Evolutionary conservation across 2,329 filamentous ascomycete species (phyloP).

Genomic region (Plenodomus tracheiphilus): DNA sequence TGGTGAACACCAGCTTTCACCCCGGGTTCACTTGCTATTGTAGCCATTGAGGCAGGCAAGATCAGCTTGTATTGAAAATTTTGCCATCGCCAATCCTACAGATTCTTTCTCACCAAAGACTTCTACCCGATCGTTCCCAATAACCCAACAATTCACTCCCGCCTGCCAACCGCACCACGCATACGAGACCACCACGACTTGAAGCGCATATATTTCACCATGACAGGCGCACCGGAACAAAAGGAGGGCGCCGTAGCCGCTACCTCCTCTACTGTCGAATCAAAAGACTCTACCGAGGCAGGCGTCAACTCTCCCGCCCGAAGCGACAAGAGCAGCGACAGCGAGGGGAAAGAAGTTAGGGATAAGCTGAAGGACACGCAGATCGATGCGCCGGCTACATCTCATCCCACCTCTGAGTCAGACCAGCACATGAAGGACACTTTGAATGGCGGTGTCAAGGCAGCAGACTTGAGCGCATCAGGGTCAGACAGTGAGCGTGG

Average conservation of each 20-base stretch:
- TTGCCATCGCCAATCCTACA: neutral
- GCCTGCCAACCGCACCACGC: neutral
- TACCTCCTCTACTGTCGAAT: constrained; percentile 11
- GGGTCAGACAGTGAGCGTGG: constrained; percentile 44
- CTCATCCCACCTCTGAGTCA: constrained; percentile 17
- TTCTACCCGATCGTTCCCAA: neutral
- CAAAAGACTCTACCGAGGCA: constrained; percentile 15
- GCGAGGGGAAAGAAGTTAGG: constrained; percentile 60
- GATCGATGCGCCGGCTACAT: constrained; percentile 50
- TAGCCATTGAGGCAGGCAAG: constrained; percentile 3
- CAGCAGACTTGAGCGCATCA: constrained; percentile 32
- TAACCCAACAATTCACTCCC: neutral
- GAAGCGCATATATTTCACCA: neutral
- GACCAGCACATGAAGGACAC: constrained; percentile 29
- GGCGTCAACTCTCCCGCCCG: constrained; percentile 32
- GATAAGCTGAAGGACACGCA: constrained; percentile 65
- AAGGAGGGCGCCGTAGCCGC: constrained; percentile 6
- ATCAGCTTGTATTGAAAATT: neutral
- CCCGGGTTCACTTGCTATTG: constrained; percentile 9
- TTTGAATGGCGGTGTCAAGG: constrained; percentile 25
- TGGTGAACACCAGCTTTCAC: constrained; percentile 7
- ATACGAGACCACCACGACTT: no score
- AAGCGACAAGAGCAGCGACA: constrained; percentile 49
- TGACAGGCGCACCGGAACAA: neutral
- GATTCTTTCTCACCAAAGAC: neutral